A percentile compares a stretch with the other conserved stretches of the same genome.
These are phyloP conservation scores for Cyberlindnera americana DNA, from an alignment of 805 yeast genomes.

Conservation along the genomic window DNA sequence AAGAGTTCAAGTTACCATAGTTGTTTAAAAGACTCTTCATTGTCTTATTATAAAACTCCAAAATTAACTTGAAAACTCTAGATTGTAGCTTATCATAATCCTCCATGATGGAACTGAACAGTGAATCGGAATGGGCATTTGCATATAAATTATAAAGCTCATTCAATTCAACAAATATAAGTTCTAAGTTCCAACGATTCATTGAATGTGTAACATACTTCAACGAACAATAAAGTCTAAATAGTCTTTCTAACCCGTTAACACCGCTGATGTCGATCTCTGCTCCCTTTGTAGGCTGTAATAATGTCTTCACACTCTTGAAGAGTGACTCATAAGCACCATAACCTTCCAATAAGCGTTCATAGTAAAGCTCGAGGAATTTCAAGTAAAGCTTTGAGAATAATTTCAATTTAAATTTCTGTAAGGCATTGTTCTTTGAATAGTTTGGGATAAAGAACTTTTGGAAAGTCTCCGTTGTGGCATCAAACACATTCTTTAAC, in stretches of 20 bases:
- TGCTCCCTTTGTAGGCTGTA: slow-evolving; percentile 7
- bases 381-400: slow-evolving; percentile 43
- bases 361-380: slow-evolving; percentile 37
- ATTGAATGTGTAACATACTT: slow-evolving; percentile 22
- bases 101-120: slow-evolving; percentile 31
- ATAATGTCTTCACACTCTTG: slow-evolving; percentile 15
- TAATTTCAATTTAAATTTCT: slow-evolving; percentile 43
- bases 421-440: slow-evolving; percentile 35
- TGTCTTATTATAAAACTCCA: slow-evolving; percentile 29
- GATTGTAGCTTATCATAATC: slow-evolving; percentile 28
- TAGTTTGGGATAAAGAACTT: slow-evolving; percentile 25
- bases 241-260: slow-evolving; percentile 28
- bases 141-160: slow-evolving; percentile 21
- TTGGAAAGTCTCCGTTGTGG: slow-evolving; percentile 38
- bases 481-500: slow-evolving; percentile 41
- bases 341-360: slow-evolving; percentile 29
- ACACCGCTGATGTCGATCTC: slow-evolving; percentile 24
- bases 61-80: slow-evolving; percentile 30
- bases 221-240: slow-evolving; percentile 26
- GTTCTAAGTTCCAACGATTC: slow-evolving; percentile 26
- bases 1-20: slow-evolving; percentile 32
- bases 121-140: slow-evolving; percentile 14
- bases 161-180: slow-evolving; percentile 27
- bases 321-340: slow-evolving; percentile 27
- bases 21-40: slow-evolving; percentile 29